These are phyloP conservation scores for Termitomyces sp. DNA, from an alignment of 768 basidiomycete species.

Conservation along the genomic window DNA sequence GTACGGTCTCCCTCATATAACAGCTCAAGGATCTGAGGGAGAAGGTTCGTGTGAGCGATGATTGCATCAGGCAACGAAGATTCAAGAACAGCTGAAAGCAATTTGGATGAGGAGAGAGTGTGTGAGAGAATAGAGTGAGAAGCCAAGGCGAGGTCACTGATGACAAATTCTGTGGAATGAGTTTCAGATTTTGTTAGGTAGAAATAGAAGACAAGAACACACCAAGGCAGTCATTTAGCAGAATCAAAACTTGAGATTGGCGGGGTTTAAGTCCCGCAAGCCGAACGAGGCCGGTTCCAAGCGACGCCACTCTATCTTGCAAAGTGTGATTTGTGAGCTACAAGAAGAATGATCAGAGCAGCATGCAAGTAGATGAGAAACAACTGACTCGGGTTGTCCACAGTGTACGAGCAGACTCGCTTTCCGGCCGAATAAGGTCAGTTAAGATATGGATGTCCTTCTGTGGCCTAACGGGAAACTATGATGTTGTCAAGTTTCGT, in stretches of 20 bases:
- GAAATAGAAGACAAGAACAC: constrained; percentile 11
- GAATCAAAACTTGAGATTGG: constrained; percentile 64
- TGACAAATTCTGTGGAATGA: constrained; percentile 55
- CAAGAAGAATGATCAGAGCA: background rate
- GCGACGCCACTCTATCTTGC: constrained; percentile 60
- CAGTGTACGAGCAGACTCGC: constrained; percentile 62
- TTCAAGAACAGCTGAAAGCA: constrained; percentile 64
- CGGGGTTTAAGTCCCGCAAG: constrained; percentile 47
- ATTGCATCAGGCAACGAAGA: constrained; percentile 67
- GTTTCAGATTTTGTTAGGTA: background rate
- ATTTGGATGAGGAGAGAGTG: constrained; percentile 50
- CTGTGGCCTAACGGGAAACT: constrained; percentile 71
- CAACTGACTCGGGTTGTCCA: constrained; percentile 69
- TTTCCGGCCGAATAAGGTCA: constrained; percentile 63
- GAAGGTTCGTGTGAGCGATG: constrained; percentile 59
- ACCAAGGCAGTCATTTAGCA: constrained; percentile 80
- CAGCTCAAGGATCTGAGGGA: constrained; percentile 65
- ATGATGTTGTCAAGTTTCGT: background rate
- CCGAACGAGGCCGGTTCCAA: constrained; percentile 68
- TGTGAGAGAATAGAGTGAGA: constrained; percentile 63
- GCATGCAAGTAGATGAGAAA: background rate
- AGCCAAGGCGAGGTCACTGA: constrained; percentile 74
- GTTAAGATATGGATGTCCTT: constrained; percentile 65
- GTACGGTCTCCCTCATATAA: constrained; percentile 53
- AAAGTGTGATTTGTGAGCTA: constrained; percentile 74